phyloP scores from a whole-genome alignment of 805 yeast species.

The Lipomyces oligophaga region DNA sequence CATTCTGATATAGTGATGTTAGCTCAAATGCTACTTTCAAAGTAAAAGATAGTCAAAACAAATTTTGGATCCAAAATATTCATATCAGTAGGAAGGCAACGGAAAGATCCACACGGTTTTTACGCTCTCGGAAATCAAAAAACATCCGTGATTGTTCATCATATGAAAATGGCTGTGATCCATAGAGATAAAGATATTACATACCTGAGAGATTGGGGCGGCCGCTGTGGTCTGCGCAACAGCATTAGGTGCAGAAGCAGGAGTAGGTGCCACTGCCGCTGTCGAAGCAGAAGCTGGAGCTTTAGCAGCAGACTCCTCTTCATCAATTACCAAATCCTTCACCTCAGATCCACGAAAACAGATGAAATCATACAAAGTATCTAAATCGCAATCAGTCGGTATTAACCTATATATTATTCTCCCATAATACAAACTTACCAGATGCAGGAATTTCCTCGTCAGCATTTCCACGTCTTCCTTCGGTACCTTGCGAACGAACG shows the following conservation, averaged over 20 bases:
- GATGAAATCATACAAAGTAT: slow-evolving; percentile 65
- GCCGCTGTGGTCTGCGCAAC: slow-evolving; percentile 48
- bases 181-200: slow-evolving; percentile 12
- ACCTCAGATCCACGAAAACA: slow-evolving; percentile 91
- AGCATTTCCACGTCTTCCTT: slow-evolving; percentile 75
- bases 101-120: slow-evolving; percentile 39
- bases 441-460: slow-evolving; percentile 69
- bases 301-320: slow-evolving; percentile 51
- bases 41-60: too few species aligned
- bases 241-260: slow-evolving; percentile 55
- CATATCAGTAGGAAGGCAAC: slow-evolving; percentile 48
- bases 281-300: slow-evolving; percentile 52
- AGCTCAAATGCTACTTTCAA: too few species aligned
- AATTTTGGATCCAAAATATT: too few species aligned
- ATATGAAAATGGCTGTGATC: slow-evolving; percentile 11
- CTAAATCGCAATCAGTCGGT: slow-evolving; percentile 22
- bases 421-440: slow-evolving; percentile 13
- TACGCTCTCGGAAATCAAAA: slow-evolving; percentile 35
- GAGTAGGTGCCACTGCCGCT: slow-evolving; percentile 41
- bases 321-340: slow-evolving; percentile 80
- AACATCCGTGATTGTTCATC: slow-evolving; percentile 39
- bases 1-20: too few species aligned
- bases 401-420: too few species aligned
- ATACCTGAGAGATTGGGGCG: slow-evolving; percentile 38
- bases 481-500: slow-evolving; percentile 86